Conservation (phyloP, 805 yeast genomes). For the Millerozyma miso region DNA sequence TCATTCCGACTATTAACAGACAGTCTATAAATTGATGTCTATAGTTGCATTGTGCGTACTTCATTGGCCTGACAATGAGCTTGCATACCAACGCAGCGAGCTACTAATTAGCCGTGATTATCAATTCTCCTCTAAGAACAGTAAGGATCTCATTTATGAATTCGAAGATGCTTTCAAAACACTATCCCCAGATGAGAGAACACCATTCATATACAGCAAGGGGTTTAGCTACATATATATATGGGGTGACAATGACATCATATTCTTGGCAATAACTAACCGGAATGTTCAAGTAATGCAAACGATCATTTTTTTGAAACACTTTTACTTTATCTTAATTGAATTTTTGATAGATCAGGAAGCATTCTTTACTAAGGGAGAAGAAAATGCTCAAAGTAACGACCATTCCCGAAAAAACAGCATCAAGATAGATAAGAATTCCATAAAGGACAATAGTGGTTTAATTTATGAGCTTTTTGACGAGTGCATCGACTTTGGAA, state of each 20-base stretch:
- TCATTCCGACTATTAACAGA: too few species aligned
- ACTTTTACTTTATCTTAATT: constrained; percentile 24
- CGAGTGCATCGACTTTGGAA: constrained; percentile 85
- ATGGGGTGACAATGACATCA: constrained; percentile 40
- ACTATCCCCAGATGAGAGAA: constrained; percentile 16
- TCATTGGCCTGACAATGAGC: constrained; percentile 28
- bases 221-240: constrained; percentile 57
- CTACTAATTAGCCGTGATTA: constrained; percentile 32
- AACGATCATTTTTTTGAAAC: constrained; percentile 50
- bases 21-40: constrained; percentile 15
- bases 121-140: constrained; percentile 23
- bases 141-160: constrained; percentile 20
- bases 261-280: constrained; percentile 38
- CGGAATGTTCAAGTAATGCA: constrained; percentile 56
- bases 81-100: constrained; percentile 24
- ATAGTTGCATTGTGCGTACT: constrained; percentile 36
- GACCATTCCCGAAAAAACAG: neutral
- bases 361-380: neutral
- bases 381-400: neutral
- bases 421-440: constrained; percentile 50
- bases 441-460: constrained; percentile 67
- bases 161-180: constrained; percentile 22
- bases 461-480: constrained; percentile 79
- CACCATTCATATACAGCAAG: constrained; percentile 43
- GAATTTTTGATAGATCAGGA: constrained; percentile 20